These are phyloP conservation scores for Thymus quinquecostatus DNA, from an alignment of 257 asterid genomes.

Conservation along the genomic window DNA sequence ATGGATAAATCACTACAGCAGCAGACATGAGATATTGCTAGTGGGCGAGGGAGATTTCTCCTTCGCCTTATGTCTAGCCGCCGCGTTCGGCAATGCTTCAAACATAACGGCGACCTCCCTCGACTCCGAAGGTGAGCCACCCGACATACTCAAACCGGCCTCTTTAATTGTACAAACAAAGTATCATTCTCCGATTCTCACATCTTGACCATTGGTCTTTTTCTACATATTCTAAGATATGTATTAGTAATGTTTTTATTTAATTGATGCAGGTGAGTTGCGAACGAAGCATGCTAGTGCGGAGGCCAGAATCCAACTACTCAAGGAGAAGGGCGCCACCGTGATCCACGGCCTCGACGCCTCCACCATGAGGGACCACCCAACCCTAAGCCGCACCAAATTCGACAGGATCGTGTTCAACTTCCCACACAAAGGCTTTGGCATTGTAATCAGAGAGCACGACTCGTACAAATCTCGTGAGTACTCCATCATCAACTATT, in stretches of 20 bases:
- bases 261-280: not conserved
- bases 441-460: not conserved
- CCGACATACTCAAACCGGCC: not conserved
- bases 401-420: conserved; percentile 48
- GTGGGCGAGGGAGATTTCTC: conserved; percentile 49
- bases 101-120: not conserved
- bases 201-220: too few relatives aligned
- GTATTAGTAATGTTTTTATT: too few relatives aligned
- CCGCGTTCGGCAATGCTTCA: not conserved
- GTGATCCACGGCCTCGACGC: conserved; percentile 38
- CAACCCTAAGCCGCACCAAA: not conserved
- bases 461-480: not conserved
- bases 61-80: conserved; percentile 42
- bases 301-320: conserved; percentile 19
- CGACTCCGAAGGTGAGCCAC: not conserved
- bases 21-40: not conserved
- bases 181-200: too few relatives aligned
- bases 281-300: conserved; percentile 30
- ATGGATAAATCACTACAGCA: conserved; percentile 5
- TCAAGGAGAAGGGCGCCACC: conserved; percentile 38
- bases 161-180: too few relatives aligned
- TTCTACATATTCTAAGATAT: too few relatives aligned
- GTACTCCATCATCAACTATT: not conserved
- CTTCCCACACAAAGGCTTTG: conserved; percentile 46
- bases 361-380: conserved; percentile 26